Evolutionary conservation across 495 filamentous ascomycete species (phyloP), one percentile per base, ranked within the genome.

Genomic region (Melanomma pulvis-pyrius): DNA sequence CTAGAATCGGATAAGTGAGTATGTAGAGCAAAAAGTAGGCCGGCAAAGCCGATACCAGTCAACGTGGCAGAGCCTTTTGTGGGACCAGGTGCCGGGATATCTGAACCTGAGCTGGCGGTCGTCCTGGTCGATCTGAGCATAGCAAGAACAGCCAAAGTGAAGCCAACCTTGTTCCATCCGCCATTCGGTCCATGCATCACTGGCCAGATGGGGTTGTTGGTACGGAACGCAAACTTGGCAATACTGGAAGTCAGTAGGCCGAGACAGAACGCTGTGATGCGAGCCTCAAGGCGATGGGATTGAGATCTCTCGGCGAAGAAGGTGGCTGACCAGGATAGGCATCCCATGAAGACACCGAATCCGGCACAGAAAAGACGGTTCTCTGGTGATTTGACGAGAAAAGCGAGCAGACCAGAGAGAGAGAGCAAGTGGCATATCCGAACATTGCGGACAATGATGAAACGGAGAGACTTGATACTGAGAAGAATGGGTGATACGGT

Each of bases 151-250:
- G 88, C 96, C 6, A 99, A 75, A 52, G 82, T 75, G 53, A 97
- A 75, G 21, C 93, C 96, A 34, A 87, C 78, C 67, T 91, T 92
- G 77, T 99, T 98, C 87, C 87, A 93, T 8, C 96, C 96, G 57
- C 94, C 96, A 75, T 97, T 98, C 11, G 82, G 82, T 0, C 82
- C 84, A 76, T 97, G 88, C 84, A 97, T 88, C 63, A 92, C 90
- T 2, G 96, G 92, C 96, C 96, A 99, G 63, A 97, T 85, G 3
- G 96, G 96, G 74, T 99, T 99, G 78, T 96, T 98, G n/a, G 92
- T 98, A 63, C 88, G 81, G 84, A 87, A 94, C 2, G 93, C 92
- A 74, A 96, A 99, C 77, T 99, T 99, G 63, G 92, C 87, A 63
- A 97, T 80, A 54, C 86, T 89, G 2, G 93, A 97, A 73, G 89